Percentiles rank a stretch among this genome's conserved stretches.
phyloP scores from a whole-genome alignment of 176 grass and related monocot species.

The Eragrostis nindensis region DNA sequence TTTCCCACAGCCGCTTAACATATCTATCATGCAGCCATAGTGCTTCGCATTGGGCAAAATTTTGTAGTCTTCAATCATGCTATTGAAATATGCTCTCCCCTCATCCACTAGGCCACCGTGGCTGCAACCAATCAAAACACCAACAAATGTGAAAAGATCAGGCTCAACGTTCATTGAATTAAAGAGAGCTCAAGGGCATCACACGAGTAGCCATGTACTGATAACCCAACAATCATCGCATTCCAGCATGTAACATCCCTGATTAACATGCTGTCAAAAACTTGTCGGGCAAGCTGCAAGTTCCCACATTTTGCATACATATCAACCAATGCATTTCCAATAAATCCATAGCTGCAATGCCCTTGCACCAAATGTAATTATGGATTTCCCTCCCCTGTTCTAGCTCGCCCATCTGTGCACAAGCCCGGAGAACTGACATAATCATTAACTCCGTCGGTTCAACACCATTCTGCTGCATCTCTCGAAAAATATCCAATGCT shows the following conservation, averaged over 20 bases:
- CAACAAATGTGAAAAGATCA: constrained; percentile 59
- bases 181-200: constrained; percentile 65
- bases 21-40: constrained; percentile 80
- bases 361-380: constrained; percentile 49
- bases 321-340: constrained; percentile 60
- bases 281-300: constrained; percentile 49
- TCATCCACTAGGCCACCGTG: constrained; percentile 63
- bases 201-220: constrained; percentile 56
- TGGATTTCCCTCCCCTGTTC: constrained; percentile 59
- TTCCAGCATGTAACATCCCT: constrained; percentile 68
- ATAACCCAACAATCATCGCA: constrained; percentile 68
- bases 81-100: constrained; percentile 54
- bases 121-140: constrained; percentile 74
- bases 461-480: constrained; percentile 52
- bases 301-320: constrained; percentile 82
- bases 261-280: constrained; percentile 59
- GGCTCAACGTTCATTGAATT: constrained; percentile 61
- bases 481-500: constrained; percentile 55
- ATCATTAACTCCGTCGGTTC: constrained; percentile 63
- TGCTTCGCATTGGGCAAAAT: constrained; percentile 71
- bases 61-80: constrained; percentile 55
- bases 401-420: constrained; percentile 49
- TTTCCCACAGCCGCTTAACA: constrained; percentile 63
- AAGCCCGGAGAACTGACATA: constrained; percentile 57
- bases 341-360: constrained; percentile 63